These are phyloP conservation scores for Haematococcus sp. DNA, from an alignment of 139 green algal species.

Conservation along the genomic window DNA sequence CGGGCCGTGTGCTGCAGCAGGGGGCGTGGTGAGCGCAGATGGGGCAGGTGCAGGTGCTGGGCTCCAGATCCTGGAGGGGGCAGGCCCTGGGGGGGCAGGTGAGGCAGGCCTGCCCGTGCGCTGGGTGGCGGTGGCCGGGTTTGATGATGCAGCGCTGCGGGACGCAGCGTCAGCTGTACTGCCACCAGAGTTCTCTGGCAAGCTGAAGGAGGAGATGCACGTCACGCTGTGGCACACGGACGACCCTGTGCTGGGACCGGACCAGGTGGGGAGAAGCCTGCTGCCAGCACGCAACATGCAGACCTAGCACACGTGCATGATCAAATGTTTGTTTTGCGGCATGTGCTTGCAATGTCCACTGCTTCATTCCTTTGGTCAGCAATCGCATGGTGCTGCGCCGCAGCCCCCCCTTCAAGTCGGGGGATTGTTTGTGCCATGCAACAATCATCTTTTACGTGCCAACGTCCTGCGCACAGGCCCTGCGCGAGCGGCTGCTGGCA, in stretches of 20 bases:
- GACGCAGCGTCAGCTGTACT: constrained; percentile 12
- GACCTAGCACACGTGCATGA: too few species aligned
- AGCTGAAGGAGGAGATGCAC: constrained; percentile 16
- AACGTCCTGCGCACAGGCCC: background rate
- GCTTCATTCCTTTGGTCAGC: too few species aligned
- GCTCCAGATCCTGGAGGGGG: background rate
- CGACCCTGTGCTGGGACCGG: constrained; percentile 10
- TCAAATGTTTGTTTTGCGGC: too few species aligned
- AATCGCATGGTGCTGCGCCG: too few species aligned
- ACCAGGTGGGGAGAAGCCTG: background rate
- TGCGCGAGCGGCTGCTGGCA: constrained; percentile 20
- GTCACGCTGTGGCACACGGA: constrained; percentile 37
- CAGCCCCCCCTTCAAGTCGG: too few species aligned
- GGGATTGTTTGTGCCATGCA: too few species aligned
- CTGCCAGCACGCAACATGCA: too few species aligned
- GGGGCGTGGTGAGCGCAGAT: too few species aligned
- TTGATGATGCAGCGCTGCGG: constrained; percentile 20
- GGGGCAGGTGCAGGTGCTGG: too few species aligned
- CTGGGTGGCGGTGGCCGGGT: constrained; percentile 2
- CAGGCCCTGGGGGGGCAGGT: background rate
- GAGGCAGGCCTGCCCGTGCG: background rate
- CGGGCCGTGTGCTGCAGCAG: too few species aligned
- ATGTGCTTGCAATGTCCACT: too few species aligned
- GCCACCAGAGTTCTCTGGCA: background rate
- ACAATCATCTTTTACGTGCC: too few species aligned